Conservation (phyloP, 2,329 filamentous ascomycete genomes). For the Colletotrichum theobromicola region DNA sequence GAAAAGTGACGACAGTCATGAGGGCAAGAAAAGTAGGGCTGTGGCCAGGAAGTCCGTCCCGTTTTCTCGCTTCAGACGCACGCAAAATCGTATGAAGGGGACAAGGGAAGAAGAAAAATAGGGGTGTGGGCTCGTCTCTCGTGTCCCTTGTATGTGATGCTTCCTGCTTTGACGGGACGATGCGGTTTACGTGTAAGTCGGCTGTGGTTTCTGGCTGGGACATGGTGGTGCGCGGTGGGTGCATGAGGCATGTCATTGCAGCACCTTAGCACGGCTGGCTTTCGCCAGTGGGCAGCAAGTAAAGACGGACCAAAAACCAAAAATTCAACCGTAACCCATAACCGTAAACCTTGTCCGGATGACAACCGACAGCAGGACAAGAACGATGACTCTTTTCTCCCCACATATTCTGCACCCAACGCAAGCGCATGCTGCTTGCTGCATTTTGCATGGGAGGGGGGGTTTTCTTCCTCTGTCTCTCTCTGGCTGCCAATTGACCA, state of each 20-base stretch:
- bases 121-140: not conserved
- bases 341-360: not conserved
- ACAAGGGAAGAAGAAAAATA: not conserved
- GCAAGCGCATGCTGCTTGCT: not conserved
- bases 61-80: not conserved
- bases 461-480: not conserved
- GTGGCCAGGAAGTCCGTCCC: not conserved
- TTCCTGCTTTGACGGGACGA: not conserved
- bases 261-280: not conserved
- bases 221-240: not conserved
- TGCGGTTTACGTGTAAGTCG: not conserved
- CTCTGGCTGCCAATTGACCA: constrained; percentile 10
- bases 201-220: not conserved
- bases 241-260: constrained; percentile 11
- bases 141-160: not conserved
- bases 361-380: not conserved
- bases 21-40: constrained; percentile 12
- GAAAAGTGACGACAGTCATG: not conserved
- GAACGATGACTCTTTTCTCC: constrained; percentile 10
- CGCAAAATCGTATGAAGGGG: not conserved
- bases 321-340: not conserved
- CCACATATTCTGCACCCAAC: not conserved
- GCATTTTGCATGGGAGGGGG: not conserved
- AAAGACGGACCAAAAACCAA: not conserved
- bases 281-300: not conserved